Percentiles rank a stretch among this genome's conserved stretches.
Conservation (phyloP, 768 basidiomycete genomes). For the Strobilomyces dryophilus region DNA sequence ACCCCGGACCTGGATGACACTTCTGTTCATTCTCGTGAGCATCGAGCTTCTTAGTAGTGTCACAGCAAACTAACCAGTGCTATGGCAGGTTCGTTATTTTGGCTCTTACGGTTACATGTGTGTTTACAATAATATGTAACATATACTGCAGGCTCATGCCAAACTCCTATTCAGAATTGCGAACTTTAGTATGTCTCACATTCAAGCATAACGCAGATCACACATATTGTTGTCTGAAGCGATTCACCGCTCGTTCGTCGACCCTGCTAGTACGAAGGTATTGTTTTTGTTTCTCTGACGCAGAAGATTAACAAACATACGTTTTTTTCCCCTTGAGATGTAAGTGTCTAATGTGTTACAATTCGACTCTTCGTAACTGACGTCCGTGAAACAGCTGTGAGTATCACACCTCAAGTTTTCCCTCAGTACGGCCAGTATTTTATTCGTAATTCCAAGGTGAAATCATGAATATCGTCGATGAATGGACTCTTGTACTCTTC, state of each 20-base stretch:
- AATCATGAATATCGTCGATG: neutral
- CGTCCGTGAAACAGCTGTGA: neutral
- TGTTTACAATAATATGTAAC: neutral
- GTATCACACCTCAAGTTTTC: neutral
- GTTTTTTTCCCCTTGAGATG: neutral
- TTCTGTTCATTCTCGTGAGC: neutral
- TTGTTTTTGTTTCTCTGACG: neutral
- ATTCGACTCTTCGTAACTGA: neutral
- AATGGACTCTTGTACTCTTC: neutral
- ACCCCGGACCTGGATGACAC: neutral
- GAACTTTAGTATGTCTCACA: neutral
- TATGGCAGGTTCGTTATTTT: constrained; percentile 5
- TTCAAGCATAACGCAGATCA: neutral
- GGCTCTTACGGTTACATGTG: neutral
- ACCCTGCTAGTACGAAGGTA: constrained; percentile 1
- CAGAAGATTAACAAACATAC: neutral
- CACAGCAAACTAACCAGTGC: neutral
- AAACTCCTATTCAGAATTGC: neutral
- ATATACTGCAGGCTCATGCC: neutral
- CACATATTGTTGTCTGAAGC: neutral
- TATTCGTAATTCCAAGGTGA: constrained; percentile 1
- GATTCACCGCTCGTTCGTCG: constrained; percentile 1
- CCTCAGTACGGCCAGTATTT: neutral
- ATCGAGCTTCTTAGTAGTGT: neutral
- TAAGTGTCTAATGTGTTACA: neutral